Conservation (phyloP, 805 yeast genomes). For the Barnettozyma botsteinii region DNA sequence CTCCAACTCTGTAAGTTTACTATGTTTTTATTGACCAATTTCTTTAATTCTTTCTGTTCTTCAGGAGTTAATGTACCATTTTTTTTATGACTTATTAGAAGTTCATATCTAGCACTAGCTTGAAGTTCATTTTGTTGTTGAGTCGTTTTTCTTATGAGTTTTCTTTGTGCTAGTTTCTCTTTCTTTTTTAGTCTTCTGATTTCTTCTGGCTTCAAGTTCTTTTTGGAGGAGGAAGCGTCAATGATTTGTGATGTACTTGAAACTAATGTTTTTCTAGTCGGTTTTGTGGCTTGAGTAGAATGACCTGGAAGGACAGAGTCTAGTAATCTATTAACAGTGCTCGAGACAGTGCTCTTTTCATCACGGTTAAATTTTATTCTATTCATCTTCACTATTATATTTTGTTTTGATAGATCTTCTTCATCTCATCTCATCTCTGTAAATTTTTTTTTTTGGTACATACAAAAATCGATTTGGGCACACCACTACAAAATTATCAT, state of each 20-base stretch:
- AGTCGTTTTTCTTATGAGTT: constrained; percentile 18
- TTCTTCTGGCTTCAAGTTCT: constrained; percentile 30
- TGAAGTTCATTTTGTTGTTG: constrained; percentile 23
- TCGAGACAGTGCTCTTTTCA: constrained; percentile 14
- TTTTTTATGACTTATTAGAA: constrained; percentile 29
- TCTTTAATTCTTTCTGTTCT: constrained; percentile 32
- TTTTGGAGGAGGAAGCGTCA: constrained; percentile 29
- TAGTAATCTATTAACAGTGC: constrained; percentile 38
- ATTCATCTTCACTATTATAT: background rate
- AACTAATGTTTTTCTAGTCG: constrained; percentile 21
- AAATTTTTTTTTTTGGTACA: background rate
- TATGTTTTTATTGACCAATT: constrained; percentile 33
- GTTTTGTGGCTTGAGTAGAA: constrained; percentile 8
- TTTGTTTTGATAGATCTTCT: background rate
- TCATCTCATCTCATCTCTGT: constrained; percentile 3
- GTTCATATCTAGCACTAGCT: constrained; percentile 28
- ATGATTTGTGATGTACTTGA: constrained; percentile 31
- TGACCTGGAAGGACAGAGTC: constrained; percentile 34
- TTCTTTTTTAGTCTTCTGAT: constrained; percentile 30
- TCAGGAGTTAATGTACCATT: constrained; percentile 27
- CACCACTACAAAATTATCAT: background rate
- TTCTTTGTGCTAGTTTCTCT: constrained; percentile 27
- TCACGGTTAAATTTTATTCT: constrained; percentile 11
- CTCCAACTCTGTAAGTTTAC: constrained; percentile 38
- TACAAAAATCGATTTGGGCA: background rate